Evolutionary conservation across 164 flowering plant species (phyloP), one percentile per base, ranked within the genome.

Genomic region (Kingdonia uniflora): DNA sequence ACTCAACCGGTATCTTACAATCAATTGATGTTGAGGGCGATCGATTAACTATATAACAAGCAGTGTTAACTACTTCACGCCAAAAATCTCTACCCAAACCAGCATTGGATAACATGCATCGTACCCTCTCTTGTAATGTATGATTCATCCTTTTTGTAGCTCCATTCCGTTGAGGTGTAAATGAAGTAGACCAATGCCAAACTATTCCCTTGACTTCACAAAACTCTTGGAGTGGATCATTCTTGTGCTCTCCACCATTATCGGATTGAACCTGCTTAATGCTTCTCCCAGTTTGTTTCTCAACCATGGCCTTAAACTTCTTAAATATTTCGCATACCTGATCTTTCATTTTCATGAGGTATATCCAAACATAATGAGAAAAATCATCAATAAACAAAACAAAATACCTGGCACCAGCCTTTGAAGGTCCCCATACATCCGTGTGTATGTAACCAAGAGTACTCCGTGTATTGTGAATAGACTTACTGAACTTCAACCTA

Each of bases 281-380:
- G 1, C 42, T 54, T 17, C 48, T 41, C 2, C 23, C 21, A 1
- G 22, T 54, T 6, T 54, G 35, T 5, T n/a, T 54, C 16, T 54
- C 21, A 20, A 42, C 26, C 57, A 22, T 54, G n/a, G 23, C 23
- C 14, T 54, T 54, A 19, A 19, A 54, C 37, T 54, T 41, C 38
- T 13, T 1, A 15, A 54, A 42, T 19, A 42, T 21, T 11, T 26
- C 43, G 6, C 42, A 26, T 14, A 54, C 23, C 14, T 54, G 48
- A 54, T 54, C 48, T 1, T 54, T 54, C 14, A 0, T 14, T 23
- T 38, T 52, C 16, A 52, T 19, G 26, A 42, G 38, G 43, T 52
- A 52, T 42, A 52, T 26, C 43, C 43, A 52, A 19, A 37, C 5
- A 25, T 25, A 10, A 16, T 17, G 33, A 10, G 51, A 48, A 21